phyloP scores from a whole-genome alignment of 2,329 filamentous ascomycete species.

The Trichophyton rubrum region DNA sequence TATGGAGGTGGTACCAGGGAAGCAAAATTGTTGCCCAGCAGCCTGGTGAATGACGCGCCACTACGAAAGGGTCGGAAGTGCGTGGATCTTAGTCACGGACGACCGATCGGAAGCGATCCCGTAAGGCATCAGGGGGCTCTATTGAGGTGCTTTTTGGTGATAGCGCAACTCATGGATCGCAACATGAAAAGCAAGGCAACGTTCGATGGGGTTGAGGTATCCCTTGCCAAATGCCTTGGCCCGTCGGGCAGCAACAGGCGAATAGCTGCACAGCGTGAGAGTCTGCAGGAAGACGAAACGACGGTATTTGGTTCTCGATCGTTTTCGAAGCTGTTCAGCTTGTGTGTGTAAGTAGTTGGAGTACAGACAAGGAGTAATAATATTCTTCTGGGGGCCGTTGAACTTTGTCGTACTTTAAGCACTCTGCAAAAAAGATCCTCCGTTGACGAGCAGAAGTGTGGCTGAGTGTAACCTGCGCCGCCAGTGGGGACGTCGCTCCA shows the following conservation, averaged over 20 bases:
- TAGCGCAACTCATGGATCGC: slow-evolving; percentile 2
- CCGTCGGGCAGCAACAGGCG: neutral
- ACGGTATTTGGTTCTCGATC: slow-evolving; percentile 3
- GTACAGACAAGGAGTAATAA: neutral
- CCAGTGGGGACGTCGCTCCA: neutral
- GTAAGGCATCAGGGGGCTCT: slow-evolving; percentile 10
- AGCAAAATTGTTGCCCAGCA: neutral
- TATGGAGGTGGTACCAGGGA: neutral
- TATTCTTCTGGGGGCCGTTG: slow-evolving; percentile 1
- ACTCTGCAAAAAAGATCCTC: slow-evolving; percentile 1
- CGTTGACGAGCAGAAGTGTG: neutral
- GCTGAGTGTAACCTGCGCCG: neutral
- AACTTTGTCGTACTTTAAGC: slow-evolving; percentile 3
- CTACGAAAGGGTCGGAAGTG: neutral
- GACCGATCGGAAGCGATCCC: slow-evolving; percentile 6
- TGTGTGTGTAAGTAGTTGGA: neutral
- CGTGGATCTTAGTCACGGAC: slow-evolving; percentile 3
- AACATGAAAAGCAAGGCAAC: neutral
- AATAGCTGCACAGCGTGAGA: neutral
- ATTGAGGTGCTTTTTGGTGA: slow-evolving; percentile 5
- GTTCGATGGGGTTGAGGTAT: neutral
- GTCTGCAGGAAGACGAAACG: neutral
- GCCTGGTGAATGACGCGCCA: slow-evolving; percentile 1
- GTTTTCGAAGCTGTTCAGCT: neutral
- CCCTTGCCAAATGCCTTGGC: neutral